Conservation (phyloP, 192 early-diverging fungal genomes). For the Linnemannia schmuckeri region DNA sequence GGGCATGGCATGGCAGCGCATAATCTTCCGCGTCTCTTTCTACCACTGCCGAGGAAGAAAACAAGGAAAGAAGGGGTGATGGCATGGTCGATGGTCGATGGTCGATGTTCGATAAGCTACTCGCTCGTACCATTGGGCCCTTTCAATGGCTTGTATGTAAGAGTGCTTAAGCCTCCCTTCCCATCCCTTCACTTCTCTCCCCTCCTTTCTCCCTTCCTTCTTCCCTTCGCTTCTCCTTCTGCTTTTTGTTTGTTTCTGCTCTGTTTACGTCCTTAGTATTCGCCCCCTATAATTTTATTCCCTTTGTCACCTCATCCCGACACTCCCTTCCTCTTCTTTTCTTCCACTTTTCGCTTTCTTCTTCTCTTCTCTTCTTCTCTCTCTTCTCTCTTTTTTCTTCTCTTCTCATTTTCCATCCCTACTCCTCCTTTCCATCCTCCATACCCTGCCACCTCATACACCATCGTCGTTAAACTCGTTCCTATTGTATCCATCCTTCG, state of each 20-base stretch:
- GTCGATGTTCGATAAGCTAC: background rate
- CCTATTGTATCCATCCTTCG: background rate
- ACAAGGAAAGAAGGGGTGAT: background rate
- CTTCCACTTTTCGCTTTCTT: background rate
- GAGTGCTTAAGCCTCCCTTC: slow-evolving; percentile 5
- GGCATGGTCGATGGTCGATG: too few species aligned
- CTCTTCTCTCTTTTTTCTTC: background rate
- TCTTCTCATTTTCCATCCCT: background rate
- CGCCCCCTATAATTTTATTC: background rate
- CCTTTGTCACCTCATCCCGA: background rate
- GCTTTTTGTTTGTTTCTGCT: background rate
- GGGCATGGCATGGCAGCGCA: slow-evolving; percentile 4
- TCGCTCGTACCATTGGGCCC: background rate
- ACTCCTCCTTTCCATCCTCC: background rate
- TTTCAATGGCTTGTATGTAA: too few species aligned
- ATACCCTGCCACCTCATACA: background rate
- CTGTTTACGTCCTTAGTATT: background rate
- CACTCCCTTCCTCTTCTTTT: background rate
- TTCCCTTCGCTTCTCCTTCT: background rate
- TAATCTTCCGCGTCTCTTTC: background rate
- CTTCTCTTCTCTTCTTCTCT: slow-evolving; percentile 5
- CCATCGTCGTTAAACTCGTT: background rate
- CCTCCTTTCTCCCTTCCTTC: background rate
- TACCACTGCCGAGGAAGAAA: background rate
- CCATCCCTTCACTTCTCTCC: background rate